Conservation (phyloP, 2,329 filamentous ascomycete genomes). For the Aspergillus ruber region DNA sequence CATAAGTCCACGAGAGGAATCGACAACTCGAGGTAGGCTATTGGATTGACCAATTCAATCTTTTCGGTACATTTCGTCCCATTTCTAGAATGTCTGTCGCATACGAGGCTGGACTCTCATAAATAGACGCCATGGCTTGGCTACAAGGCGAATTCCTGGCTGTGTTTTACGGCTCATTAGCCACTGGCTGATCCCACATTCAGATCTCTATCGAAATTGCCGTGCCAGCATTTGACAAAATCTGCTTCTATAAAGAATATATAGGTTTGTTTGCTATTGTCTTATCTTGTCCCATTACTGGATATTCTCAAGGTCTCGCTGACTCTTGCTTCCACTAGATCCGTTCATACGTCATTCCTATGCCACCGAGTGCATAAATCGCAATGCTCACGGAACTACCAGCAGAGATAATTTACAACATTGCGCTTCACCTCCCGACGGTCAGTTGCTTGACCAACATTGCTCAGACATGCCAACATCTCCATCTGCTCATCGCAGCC, state of each 20-base stretch:
- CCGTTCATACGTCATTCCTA: not conserved
- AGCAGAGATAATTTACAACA: constrained; percentile 38
- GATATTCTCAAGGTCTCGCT: not conserved
- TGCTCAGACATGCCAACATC: constrained; percentile 39
- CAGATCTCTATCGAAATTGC: constrained; percentile 3
- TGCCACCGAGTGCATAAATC: not conserved
- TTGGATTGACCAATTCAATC: no score
- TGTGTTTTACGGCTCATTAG: not conserved
- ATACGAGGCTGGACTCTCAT: not conserved
- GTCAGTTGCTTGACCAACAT: constrained; percentile 41
- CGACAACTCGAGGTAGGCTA: no score
- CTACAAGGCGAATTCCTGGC: not conserved
- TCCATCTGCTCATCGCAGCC: constrained; percentile 41
- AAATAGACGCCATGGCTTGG: not conserved
- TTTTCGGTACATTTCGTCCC: no score
- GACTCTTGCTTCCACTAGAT: not conserved
- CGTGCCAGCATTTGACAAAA: not conserved
- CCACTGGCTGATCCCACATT: constrained; percentile 4
- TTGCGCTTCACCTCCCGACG: constrained; percentile 39
- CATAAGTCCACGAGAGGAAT: no score
- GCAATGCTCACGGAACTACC: constrained; percentile 33
- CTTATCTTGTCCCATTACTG: not conserved
- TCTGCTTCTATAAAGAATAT: not conserved
- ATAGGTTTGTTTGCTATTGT: not conserved
- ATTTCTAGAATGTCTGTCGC: no score